Percentiles rank a stretch among this genome's conserved stretches.
Evolutionary conservation across 179 eudicot genomes (phyloP).

Genomic region (Gypsophila paniculata): DNA sequence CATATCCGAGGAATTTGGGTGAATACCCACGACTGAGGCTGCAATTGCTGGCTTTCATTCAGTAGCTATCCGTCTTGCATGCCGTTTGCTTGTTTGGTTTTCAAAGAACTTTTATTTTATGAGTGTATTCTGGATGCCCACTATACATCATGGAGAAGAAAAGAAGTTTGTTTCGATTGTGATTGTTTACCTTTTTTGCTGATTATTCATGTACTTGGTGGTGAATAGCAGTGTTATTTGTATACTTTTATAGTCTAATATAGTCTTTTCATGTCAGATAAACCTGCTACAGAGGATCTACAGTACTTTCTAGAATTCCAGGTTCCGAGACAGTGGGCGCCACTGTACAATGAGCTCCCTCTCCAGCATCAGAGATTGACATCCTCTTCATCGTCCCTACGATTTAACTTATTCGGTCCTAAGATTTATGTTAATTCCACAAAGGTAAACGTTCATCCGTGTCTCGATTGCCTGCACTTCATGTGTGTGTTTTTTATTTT

Average conservation of each 20-base stretch:
- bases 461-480: background rate
- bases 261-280: constrained; percentile 44
- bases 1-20: background rate
- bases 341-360: constrained; percentile 88
- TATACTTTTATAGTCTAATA: constrained; percentile 4
- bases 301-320: constrained; percentile 90
- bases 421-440: constrained; percentile 67
- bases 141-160: background rate
- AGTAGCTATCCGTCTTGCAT: background rate
- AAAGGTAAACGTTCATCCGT: constrained; percentile 41
- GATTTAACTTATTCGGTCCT: constrained; percentile 72
- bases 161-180: background rate
- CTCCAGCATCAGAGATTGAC: constrained; percentile 75
- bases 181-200: background rate
- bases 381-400: constrained; percentile 56
- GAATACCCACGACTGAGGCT: background rate
- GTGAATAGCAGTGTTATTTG: background rate
- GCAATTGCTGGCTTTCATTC: background rate
- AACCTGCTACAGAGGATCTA: constrained; percentile 74
- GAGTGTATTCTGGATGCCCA: background rate
- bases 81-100: background rate
- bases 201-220: background rate
- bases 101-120: background rate
- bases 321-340: constrained; percentile 97
- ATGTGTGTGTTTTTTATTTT: background rate